Evolutionary conservation across 1,284 basidiomycete genomes (phyloP), one percentile per base, ranked within the genome.

Genomic region (Leccinum huronense): DNA sequence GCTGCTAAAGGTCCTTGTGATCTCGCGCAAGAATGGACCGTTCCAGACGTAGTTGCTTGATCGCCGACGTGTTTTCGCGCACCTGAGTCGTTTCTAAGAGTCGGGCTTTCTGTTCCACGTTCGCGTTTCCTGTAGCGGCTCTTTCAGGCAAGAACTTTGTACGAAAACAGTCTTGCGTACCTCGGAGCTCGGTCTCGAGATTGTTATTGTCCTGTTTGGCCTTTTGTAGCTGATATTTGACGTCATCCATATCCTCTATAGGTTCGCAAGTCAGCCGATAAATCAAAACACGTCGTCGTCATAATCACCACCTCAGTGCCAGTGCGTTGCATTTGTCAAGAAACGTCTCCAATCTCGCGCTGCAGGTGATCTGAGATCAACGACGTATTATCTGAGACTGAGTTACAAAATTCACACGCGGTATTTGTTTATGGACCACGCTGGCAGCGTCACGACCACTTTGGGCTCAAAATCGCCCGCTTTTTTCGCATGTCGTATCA

Each of bases 11-110:
- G 54, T 84, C 80, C 71, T 90, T 90, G 72, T 91, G 84, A 65
- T 92, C 87, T 19, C 79, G 76, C 3, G 81, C 81, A 38, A 93
- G 82, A 57, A 88, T 72, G 27, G 87, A 82, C 3, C 91, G 87
- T 70, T 93, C 91, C 67, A 89, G 83, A 33, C 91, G 84, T 53
- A 93, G 77, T 51, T 87, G 84, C 51, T 90, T 85, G 60, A 93
- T 91, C 5, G 84, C 83, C 64, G 84, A 83, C 0, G 79, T 75
- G 66, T 92, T 93, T 74, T 89, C 87, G 23, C 81, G 75, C 6
- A 90, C 84, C 65, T 83, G 23, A 27, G 23, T 86, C 51, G 75
- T 79, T 73, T 90, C 87, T 16, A 91, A 80, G 14, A 85, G 76
- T 27, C 87, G 84, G 10, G 86, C 84, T 68, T 86, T 90, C 71